Base-by-base conservation (phyloP, 2,329 filamentous ascomycete species). In the Aspergillus latus region DNA sequence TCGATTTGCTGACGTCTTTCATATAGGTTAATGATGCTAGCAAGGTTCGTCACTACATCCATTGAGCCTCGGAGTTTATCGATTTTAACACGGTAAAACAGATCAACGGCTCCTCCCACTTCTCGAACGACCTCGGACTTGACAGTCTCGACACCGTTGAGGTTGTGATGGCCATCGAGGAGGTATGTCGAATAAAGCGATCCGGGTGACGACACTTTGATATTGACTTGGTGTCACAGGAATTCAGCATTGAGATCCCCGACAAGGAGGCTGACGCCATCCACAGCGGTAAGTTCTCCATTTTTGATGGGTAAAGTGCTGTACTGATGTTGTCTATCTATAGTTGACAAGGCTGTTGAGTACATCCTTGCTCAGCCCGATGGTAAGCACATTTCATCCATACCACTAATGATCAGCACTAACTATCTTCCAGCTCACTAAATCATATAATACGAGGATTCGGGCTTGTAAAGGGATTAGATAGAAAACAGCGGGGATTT, bases 91-190 rank as follows among this genome's bases (percentile, higher is more conserved):
- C 28, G 63, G 60, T 44, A 39, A 54, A 16, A 59, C 68, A 97
- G 93, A 90, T 99, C 74, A 90, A 87, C 71, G 79, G 85, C 62
- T 82, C 81, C 52, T 88, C 93, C 58, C 92, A 97, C 84, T 99
- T 99, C 80, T 84, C 91, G 74, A 97, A 97, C 77, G 93, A 99
- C 79, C 89, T 99, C 63, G 94, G 92, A 64, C 83, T 99, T 70
- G 94, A 99, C 82, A 95, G 89, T 80, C 85, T 99, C 77, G 94
- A 99, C 77, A 97, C 94, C 62, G 94, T 99, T 63, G 94, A 99
- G 84, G 94, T 99, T 66, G 94, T 99, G 69, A 99, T 99, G 94
- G 94, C 94, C 65, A 97, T 99, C 79, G 94, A 99, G 85, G 94
- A 99, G 87, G 89, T 92, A 78, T 63, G 67, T 15, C 21, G 26